These are phyloP conservation scores for Hibiscus mutabilis DNA, from an alignment of 345 rosid species.

Conservation along the genomic window DNA sequence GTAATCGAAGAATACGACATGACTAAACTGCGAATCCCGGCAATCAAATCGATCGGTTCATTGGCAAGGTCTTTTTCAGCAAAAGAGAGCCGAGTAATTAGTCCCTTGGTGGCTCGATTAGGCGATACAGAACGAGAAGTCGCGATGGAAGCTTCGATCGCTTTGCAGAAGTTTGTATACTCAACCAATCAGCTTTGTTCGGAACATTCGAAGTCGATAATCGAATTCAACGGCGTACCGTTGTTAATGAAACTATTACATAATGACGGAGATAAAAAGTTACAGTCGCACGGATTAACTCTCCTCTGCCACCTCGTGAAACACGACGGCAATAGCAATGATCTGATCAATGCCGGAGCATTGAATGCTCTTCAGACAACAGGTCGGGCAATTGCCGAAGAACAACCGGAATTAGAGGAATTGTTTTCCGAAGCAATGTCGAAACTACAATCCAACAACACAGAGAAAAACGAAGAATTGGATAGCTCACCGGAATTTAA, in stretches of 20 bases:
- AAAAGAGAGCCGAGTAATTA: slow-evolving; percentile 58
- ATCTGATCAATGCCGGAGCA: slow-evolving; percentile 58
- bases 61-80: slow-evolving; percentile 80
- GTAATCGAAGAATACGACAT: neutral
- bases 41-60: slow-evolving; percentile 65
- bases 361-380: slow-evolving; percentile 64
- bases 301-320: slow-evolving; percentile 31
- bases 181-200: slow-evolving; percentile 40
- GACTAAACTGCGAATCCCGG: slow-evolving; percentile 25
- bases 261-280: slow-evolving; percentile 33
- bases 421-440: slow-evolving; percentile 43
- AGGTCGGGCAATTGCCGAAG: slow-evolving; percentile 33
- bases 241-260: slow-evolving; percentile 47
- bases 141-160: slow-evolving; percentile 59
- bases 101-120: slow-evolving; percentile 47
- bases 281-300: slow-evolving; percentile 11
- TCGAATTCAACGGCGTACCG: slow-evolving; percentile 28
- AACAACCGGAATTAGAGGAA: slow-evolving; percentile 51
- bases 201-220: slow-evolving; percentile 40
- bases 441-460: slow-evolving; percentile 35
- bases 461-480: neutral
- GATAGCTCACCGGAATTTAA: neutral
- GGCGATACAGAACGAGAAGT: slow-evolving; percentile 40
- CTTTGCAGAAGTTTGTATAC: slow-evolving; percentile 55
- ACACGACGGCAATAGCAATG: slow-evolving; percentile 44